phyloP scores from a whole-genome alignment of 2,329 filamentous ascomycete genomes.

The Huntiella decipiens region DNA sequence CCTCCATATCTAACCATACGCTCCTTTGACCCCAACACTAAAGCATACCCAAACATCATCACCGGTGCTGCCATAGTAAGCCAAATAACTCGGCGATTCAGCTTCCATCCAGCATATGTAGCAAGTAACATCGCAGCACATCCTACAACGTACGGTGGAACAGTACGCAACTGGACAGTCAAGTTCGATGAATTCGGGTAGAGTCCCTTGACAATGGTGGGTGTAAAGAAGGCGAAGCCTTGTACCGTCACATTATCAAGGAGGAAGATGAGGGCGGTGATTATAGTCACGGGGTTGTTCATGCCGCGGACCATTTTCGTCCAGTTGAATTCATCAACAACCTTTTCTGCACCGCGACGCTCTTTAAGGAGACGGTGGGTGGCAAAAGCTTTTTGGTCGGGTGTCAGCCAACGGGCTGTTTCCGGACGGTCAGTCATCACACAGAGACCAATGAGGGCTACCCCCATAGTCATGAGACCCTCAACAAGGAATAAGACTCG shows the following conservation, averaged over 20 bases:
- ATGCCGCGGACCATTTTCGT: slow-evolving; percentile 39
- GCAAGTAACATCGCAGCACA: slow-evolving; percentile 40
- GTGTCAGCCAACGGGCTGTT: slow-evolving; percentile 45
- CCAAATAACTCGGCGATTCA: slow-evolving; percentile 35
- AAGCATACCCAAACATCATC: slow-evolving; percentile 43
- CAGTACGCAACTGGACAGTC: slow-evolving; percentile 43
- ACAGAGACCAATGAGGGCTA: slow-evolving; percentile 41
- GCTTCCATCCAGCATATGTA: slow-evolving; percentile 36
- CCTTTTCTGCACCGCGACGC: slow-evolving; percentile 37
- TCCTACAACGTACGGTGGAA: slow-evolving; percentile 44
- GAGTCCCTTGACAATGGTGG: slow-evolving; percentile 45
- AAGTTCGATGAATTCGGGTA: slow-evolving; percentile 39
- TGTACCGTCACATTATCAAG: slow-evolving; percentile 49
- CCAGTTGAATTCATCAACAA: slow-evolving; percentile 41
- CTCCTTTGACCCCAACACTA: slow-evolving; percentile 36
- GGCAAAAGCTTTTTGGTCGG: slow-evolving; percentile 47
- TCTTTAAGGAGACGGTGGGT: slow-evolving; percentile 49
- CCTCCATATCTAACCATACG: slow-evolving; percentile 37
- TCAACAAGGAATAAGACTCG: slow-evolving; percentile 55
- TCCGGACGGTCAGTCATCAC: slow-evolving; percentile 50
- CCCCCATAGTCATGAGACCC: slow-evolving; percentile 35
- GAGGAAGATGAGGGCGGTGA: slow-evolving; percentile 38
- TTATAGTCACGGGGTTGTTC: slow-evolving; percentile 36
- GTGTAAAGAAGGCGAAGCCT: slow-evolving; percentile 45
- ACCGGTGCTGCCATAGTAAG: slow-evolving; percentile 35